phyloP scores from a whole-genome alignment of 2,329 filamentous ascomycete species.

The Sclerotiophoma versabilis region DNA sequence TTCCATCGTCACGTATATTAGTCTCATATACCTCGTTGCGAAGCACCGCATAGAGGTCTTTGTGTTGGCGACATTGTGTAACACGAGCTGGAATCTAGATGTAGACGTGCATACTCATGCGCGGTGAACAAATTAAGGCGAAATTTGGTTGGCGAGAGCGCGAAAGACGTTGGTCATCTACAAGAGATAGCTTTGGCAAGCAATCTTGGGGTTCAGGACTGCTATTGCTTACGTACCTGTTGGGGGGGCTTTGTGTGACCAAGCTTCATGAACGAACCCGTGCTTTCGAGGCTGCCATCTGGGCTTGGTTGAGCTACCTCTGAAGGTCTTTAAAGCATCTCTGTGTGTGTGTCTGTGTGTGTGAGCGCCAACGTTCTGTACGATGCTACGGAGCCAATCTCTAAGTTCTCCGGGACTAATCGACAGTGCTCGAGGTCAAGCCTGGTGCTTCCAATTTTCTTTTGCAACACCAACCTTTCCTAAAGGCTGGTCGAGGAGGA shows the following conservation, averaged over 20 bases:
- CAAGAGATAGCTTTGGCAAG: constrained; percentile 2
- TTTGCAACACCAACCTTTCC: background rate
- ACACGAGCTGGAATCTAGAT: constrained; percentile 1
- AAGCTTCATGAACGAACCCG: too few relatives aligned
- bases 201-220: background rate
- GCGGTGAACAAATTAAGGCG: background rate
- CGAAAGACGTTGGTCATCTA: background rate
- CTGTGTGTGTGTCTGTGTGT: too few relatives aligned
- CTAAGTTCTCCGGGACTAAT: background rate
- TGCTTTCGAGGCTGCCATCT: background rate
- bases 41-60: background rate
- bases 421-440: background rate
- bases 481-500: background rate
- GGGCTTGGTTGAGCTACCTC: background rate
- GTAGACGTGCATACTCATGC: constrained; percentile 1
- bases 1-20: background rate
- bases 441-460: background rate
- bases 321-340: background rate
- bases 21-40: background rate
- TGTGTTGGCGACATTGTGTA: constrained; percentile 2
- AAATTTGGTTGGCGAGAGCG: background rate
- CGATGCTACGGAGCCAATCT: background rate
- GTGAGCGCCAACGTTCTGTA: background rate
- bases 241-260: background rate
- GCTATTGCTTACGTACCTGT: background rate